Base-by-base conservation (phyloP, 2,329 filamentous ascomycete genomes). In the Dothiorella sarmentorum region DNA sequence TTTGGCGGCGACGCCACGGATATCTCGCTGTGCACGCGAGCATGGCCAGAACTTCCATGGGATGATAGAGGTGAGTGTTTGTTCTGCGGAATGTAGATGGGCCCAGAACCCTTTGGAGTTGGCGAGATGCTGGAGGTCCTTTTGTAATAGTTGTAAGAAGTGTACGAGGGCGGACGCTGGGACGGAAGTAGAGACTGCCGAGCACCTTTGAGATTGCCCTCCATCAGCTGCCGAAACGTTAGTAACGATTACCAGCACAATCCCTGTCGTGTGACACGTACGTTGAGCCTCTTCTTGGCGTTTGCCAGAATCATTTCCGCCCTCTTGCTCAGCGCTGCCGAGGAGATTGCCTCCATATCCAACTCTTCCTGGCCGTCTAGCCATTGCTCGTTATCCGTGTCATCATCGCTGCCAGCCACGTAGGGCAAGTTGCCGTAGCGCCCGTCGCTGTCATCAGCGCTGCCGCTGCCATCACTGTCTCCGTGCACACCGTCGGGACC, bases 221-320 rank as follows among this genome's bases (percentile, higher is more conserved):
- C 93, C 91, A 97, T 96, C 29, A 90, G 89, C 91, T 95, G 71
- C 20, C 57, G 15, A 60, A 49, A 27, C 42, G 65, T 73, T 62
- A 72, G 70, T 59, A 26, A 53, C 60, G 4, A n/a, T 31, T 18
- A 17, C 11, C n/a, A n/a, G n/a, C n/a, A n/a, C n/a, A n/a, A 51
- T 57, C 35, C 17, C n/a, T 9, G 24, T 15, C 33, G 35, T 24
- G 27, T n/a, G 13, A 33, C 22, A 61, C 89, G 72, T 80, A 95
- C 91, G 69, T 90, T 94, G 61, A 97, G 79, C 65, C 91, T 83
- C 71, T 86, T 87, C 76, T 97, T 97, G 29, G 93, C 93, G 74
- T 96, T 96, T 58, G 91, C 90, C 58, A 97, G 80, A 69, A 97
- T 97, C 68, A 92, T 81, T 70, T 97, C 92, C 1, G 92, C 92